Evolutionary conservation across 2,329 filamentous ascomycete species (phyloP).

Genomic region (Apiospora rasikravindrae): DNA sequence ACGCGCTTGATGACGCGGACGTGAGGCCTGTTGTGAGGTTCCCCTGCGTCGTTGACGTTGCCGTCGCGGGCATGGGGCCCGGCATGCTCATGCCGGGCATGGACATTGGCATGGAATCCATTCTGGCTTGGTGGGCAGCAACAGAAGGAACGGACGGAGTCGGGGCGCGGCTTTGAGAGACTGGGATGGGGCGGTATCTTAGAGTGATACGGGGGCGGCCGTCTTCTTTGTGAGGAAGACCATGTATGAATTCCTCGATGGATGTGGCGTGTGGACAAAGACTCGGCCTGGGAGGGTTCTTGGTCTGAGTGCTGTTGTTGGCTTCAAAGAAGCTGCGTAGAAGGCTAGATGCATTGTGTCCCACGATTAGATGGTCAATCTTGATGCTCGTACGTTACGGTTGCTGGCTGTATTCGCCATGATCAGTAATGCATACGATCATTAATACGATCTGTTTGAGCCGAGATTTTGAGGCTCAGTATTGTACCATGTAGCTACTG

Average conservation of each 20-base stretch:
- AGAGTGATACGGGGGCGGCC: neutral
- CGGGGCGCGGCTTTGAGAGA: neutral
- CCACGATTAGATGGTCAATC: too few species aligned
- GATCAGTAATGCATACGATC: too few species aligned
- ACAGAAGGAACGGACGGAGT: neutral
- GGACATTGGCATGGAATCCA: conserved; percentile 18
- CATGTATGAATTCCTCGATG: neutral
- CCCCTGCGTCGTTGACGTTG: conserved; percentile 11
- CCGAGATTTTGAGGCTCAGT: too few species aligned
- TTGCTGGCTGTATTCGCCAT: too few species aligned
- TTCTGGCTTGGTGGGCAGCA: neutral
- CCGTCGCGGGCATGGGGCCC: conserved; percentile 1
- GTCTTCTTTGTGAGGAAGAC: neutral
- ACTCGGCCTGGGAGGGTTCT: neutral
- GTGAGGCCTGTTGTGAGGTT: neutral
- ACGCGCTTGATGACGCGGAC: neutral
- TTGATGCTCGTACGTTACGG: too few species aligned
- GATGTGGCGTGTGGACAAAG: neutral
- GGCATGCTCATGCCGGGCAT: conserved; percentile 22
- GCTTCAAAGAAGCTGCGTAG: neutral
- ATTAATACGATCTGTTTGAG: too few species aligned
- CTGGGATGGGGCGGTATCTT: neutral
- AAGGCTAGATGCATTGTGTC: neutral
- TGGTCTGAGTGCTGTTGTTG: neutral
- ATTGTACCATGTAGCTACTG: too few species aligned